Evolutionary conservation across 306 rosid genomes (phyloP), one percentile per base, ranked within the genome.

Genomic region (Prunus campanulata): DNA sequence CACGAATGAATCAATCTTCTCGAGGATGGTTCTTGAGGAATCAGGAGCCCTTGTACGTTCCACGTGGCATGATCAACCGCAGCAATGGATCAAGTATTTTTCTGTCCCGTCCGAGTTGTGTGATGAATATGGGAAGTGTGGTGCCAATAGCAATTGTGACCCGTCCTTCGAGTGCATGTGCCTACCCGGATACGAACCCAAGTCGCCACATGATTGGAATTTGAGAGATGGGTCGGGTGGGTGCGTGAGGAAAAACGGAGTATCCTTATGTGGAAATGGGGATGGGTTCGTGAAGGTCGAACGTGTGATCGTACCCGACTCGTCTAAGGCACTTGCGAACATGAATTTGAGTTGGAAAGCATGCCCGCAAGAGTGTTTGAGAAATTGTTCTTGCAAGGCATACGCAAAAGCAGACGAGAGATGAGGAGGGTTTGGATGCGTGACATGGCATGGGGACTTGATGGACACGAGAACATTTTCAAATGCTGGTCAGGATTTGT

Each of bases 161-260:
- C 84, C 87, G 1, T 66, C 32, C 32, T 85, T 78, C 18, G 68
- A 39, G 73, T 91, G 97, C 64, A 22, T 78, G 3, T 89, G 97
- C 67, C 35, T 91, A 5, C 96, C 91, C 0, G 94, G 97, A 5
- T 86, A 83, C 63, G 85, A 88, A 60, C 94, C 94, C 14, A 79
- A 55, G 68, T 65, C 35, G 3, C 51, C 70, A 2, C 35, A 5
- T 32, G 6, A 32, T 32, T 32, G 35, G 35, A 3, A 32, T 32
- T 32, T 32, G 6, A 62, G 83, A 72, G 91, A 86, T 4, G 78
- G 84, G n/a, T 77, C 87, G 3, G 80, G 78, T 20, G 97, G 97
- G 32, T 91, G 94, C 18, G 71, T 78, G n/a, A 88, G 88, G 76
- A 80, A 35, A 13, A 68, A 44, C 18, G 83, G 75, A 19, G 71